Evolutionary conservation across 164 flowering plant genomes (phyloP).

Genomic region (Aristolochia fimbriata): DNA sequence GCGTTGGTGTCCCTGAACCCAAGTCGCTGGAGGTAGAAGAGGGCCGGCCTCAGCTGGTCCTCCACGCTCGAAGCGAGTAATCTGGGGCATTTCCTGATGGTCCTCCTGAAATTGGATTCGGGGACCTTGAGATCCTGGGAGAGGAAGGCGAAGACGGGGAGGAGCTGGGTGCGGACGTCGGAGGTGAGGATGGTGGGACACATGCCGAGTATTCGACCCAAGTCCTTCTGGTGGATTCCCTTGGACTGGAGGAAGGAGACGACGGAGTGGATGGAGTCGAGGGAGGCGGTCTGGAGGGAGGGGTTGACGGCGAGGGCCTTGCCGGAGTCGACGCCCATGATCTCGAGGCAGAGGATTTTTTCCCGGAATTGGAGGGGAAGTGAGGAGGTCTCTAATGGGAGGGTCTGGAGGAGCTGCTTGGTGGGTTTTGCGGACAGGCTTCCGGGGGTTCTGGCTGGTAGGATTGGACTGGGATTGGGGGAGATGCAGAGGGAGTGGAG

Average conservation of each 20-base stretch:
- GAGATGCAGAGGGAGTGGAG: conserved; percentile 35
- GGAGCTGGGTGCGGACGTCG: conserved; percentile 43
- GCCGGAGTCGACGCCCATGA: conserved; percentile 86
- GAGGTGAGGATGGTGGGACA: conserved; percentile 78
- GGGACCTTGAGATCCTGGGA: conserved; percentile 58
- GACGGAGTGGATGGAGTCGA: conserved; percentile 55
- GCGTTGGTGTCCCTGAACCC: conserved; percentile 58
- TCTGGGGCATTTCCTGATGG: conserved; percentile 79
- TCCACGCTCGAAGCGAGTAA: conserved; percentile 43
- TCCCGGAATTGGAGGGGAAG: conserved; percentile 69
- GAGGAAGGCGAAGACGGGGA: conserved; percentile 68
- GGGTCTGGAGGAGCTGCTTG: conserved; percentile 40
- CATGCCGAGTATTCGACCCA: conserved; percentile 77
- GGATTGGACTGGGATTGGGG: conserved; percentile 14
- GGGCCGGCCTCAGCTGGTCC: conserved; percentile 72
- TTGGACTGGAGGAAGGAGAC: conserved; percentile 69
- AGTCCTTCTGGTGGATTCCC: conserved; percentile 73
- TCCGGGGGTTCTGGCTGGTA: conserved; percentile 17
- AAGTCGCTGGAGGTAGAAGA: conserved; percentile 58
- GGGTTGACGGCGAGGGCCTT: conserved; percentile 80
- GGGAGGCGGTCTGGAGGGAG: conserved; percentile 54
- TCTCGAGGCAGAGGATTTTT: conserved; percentile 81
- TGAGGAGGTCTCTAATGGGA: conserved; percentile 27
- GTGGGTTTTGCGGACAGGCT: conserved; percentile 36
- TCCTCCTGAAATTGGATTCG: conserved; percentile 41